Base-by-base conservation (phyloP, 2,329 filamentous ascomycete species). In the Pestalotiopsis sp. region DNA sequence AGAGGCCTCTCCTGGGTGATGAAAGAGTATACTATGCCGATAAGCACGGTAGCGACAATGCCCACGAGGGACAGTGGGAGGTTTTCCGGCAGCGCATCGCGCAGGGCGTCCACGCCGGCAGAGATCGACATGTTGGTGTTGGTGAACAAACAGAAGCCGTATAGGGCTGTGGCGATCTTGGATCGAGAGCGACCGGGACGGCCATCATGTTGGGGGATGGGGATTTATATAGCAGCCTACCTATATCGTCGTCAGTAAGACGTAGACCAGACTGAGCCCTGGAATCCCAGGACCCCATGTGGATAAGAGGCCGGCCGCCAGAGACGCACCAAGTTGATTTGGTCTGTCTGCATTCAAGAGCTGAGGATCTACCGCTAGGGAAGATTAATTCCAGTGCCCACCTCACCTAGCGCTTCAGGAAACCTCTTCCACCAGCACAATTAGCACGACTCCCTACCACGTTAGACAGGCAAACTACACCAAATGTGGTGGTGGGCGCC, bases 1-100 rank as follows among this genome's bases (percentile, higher is more conserved):
- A 74, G 71, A 1, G 76, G 75, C 41, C 74, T 68, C 17, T 74
- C 70, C 57, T 71, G 71, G 3, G 75, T 73, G 39, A 78, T 60
- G n/a, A 73, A 52, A 36, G 74, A 74, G 62, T 76, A 78, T 38
- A 75, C 31, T 14, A 75, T 55, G 62, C 76, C 73, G 52, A 77
- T 66, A 6, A 77, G 41, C 17, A 79, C 52, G 23, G 75, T 75
- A 7, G 67, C 74, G 17, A 72, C 66, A 36, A 78, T 65, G 14
- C 76, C 72, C 62, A 76, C 72, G 13, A 76, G 17, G 6, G 76
- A 76, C 49, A 76, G 41, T 12, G 76, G 76, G 4, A 79, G 62
- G 58, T 74, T 74, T 68, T 75, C 68, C 55, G 76, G 76, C 57
- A 77, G n/a, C 20, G 74, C 52, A 36, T 41, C 38, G 49, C 72